A percentile compares a stretch with the other conserved stretches of the same genome.
Evolutionary conservation across 1,284 basidiomycete species (phyloP).

Genomic region (Cryptococcus sp.): DNA sequence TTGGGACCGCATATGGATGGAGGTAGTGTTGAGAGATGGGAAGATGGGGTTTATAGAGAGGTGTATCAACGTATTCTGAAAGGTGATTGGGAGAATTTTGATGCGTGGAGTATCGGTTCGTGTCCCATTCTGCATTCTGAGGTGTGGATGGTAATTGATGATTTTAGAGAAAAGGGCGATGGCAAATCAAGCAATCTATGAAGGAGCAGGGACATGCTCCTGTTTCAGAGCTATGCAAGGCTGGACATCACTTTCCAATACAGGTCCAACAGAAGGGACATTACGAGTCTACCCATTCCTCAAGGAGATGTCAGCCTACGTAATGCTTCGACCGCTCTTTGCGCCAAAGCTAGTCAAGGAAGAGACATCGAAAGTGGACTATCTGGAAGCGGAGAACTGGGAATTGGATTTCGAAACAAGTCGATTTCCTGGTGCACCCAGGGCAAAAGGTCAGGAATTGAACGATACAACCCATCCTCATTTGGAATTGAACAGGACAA

Average conservation of each 20-base stretch:
- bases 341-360: slow-evolving; percentile 31
- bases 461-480: slow-evolving; percentile 65
- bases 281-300: slow-evolving; percentile 72
- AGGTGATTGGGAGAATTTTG: slow-evolving; percentile 57
- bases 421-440: slow-evolving; percentile 60
- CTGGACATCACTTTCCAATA: slow-evolving; percentile 59
- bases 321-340: slow-evolving; percentile 73
- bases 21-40: slow-evolving; percentile 72
- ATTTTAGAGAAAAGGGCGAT: slow-evolving; percentile 15
- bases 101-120: slow-evolving; percentile 39
- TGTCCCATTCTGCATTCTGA: background rate
- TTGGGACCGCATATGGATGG: slow-evolving; percentile 73
- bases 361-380: slow-evolving; percentile 6
- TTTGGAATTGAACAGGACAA: slow-evolving; percentile 59
- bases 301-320: slow-evolving; percentile 67
- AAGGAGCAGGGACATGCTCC: slow-evolving; percentile 53
- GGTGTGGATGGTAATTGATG: background rate
- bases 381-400: slow-evolving; percentile 60
- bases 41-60: slow-evolving; percentile 60
- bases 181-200: slow-evolving; percentile 43
- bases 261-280: slow-evolving; percentile 66
- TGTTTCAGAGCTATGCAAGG: slow-evolving; percentile 74
- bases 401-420: slow-evolving; percentile 58
- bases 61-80: slow-evolving; percentile 58
- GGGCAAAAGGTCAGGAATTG: slow-evolving; percentile 63